These are phyloP conservation scores for Panellus pusillus DNA, from an alignment of 768 basidiomycete genomes.

Conservation along the genomic window DNA sequence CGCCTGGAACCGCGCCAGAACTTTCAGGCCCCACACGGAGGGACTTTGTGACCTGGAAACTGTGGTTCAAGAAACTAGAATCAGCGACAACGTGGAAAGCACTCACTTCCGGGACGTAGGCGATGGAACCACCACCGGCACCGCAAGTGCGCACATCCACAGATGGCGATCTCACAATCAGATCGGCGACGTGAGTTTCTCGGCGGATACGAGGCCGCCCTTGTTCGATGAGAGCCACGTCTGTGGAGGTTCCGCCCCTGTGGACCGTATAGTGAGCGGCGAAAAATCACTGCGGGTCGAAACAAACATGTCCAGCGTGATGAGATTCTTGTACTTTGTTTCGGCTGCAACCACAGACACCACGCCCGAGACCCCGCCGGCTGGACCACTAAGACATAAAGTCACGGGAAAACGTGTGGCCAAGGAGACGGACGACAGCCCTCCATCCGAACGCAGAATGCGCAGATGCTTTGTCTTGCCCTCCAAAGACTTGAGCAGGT, in stretches of 20 bases:
- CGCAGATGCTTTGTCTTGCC: slow-evolving; percentile 18
- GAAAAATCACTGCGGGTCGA: not conserved
- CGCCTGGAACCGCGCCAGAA: slow-evolving; percentile 20
- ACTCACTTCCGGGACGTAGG: slow-evolving; percentile 9
- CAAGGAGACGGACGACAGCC: slow-evolving; percentile 5
- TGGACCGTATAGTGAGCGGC: not conserved
- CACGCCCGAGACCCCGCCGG: slow-evolving; percentile 17
- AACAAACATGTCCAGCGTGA: slow-evolving; percentile 20
- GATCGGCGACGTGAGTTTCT: slow-evolving; percentile 18
- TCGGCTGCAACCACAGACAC: slow-evolving; percentile 10
- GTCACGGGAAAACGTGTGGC: slow-evolving; percentile 10
- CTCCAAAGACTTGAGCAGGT: slow-evolving; percentile 10
- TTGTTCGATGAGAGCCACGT: slow-evolving; percentile 16
- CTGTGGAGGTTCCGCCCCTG: slow-evolving; percentile 2
- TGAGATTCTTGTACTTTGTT: slow-evolving; percentile 18
- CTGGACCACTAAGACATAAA: slow-evolving; percentile 11
- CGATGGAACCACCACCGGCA: slow-evolving; percentile 18
- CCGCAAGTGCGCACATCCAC: slow-evolving; percentile 19
- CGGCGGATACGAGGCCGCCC: slow-evolving; percentile 10
- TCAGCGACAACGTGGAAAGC: not conserved
- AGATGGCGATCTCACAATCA: slow-evolving; percentile 14
- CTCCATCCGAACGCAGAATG: slow-evolving; percentile 15
- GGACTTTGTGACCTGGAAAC: slow-evolving; percentile 9
- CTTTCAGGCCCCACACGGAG: slow-evolving; percentile 22
- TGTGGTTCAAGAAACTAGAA: not conserved